phyloP scores from a whole-genome alignment of 179 eudicot species.

The Silene noctiflora region DNA sequence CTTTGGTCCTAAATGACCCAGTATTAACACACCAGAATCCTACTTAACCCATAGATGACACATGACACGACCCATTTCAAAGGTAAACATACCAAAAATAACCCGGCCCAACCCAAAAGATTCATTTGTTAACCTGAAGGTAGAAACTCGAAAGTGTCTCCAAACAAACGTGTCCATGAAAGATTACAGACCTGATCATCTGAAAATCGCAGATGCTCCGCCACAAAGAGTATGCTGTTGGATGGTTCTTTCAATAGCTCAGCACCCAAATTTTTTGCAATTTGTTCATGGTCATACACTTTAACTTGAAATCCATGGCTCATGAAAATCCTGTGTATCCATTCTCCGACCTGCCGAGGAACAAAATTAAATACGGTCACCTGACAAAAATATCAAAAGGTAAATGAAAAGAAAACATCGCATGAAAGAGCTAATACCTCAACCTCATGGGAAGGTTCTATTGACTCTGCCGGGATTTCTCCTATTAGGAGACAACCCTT shows the following conservation, averaged over 20 bases:
- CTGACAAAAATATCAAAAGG: not conserved
- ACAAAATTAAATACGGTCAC: not conserved
- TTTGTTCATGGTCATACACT: constrained; percentile 42
- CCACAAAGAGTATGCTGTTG: constrained; percentile 48
- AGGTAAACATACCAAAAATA: too few relatives aligned
- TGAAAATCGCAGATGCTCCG: constrained; percentile 74
- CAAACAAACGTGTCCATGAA: not conserved
- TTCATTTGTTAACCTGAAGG: too few relatives aligned
- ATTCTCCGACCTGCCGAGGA: constrained; percentile 38
- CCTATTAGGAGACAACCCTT: constrained; percentile 70
- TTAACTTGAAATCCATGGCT: constrained; percentile 60
- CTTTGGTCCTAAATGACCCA: too few relatives aligned
- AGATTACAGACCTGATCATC: constrained; percentile 65
- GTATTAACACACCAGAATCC: too few relatives aligned
- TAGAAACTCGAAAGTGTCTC: too few relatives aligned
- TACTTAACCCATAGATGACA: too few relatives aligned
- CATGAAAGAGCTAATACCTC: constrained; percentile 38
- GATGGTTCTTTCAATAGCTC: constrained; percentile 29
- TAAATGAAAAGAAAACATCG: constrained; percentile 10
- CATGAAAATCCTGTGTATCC: constrained; percentile 67
- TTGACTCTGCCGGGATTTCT: constrained; percentile 62
- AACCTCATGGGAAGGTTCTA: constrained; percentile 40
- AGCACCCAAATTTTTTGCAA: constrained; percentile 45
- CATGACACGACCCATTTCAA: too few relatives aligned
- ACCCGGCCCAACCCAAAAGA: too few relatives aligned